Conservation (phyloP, 2,329 filamentous ascomycete species). For the Hirsutella rhossiliensis region DNA sequence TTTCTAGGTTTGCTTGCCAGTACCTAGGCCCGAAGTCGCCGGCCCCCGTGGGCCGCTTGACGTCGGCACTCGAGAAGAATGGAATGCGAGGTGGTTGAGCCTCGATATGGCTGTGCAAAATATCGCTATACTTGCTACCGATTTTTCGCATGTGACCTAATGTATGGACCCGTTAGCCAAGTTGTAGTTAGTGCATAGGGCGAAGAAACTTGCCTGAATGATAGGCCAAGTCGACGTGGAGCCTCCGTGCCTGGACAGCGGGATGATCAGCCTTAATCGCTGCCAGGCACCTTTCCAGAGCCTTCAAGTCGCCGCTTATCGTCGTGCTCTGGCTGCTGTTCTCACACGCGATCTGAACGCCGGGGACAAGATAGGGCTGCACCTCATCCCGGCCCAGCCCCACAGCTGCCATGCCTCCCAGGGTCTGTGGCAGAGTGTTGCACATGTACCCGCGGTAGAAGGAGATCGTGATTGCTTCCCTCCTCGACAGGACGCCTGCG, state of each 20-base stretch:
- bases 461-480: slow-evolving; percentile 15
- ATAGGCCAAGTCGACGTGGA: slow-evolving; percentile 18
- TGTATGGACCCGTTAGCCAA: slow-evolving; percentile 4
- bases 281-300: neutral
- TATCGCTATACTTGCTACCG: neutral
- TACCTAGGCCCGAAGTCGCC: too few species aligned
- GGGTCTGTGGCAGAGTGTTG: neutral
- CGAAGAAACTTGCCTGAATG: slow-evolving; percentile 11
- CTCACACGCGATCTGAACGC: slow-evolving; percentile 3
- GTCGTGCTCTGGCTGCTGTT: neutral
- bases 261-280: slow-evolving; percentile 3
- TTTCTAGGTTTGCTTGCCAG: too few species aligned
- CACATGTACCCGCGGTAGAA: slow-evolving; percentile 11
- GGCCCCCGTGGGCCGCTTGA: too few species aligned
- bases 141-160: too few species aligned
- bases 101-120: too few species aligned
- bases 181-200: neutral
- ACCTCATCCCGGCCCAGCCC: slow-evolving; percentile 17
- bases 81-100: too few species aligned
- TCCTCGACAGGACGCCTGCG: slow-evolving; percentile 6
- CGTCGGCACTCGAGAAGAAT: too few species aligned
- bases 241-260: slow-evolving; percentile 6
- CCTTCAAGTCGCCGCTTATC: neutral
- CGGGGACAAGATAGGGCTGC: slow-evolving; percentile 8
- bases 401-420: slow-evolving; percentile 10